These are phyloP conservation scores for Ogataea pilisensis DNA, from an alignment of 805 yeast genomes.

Conservation along the genomic window DNA sequence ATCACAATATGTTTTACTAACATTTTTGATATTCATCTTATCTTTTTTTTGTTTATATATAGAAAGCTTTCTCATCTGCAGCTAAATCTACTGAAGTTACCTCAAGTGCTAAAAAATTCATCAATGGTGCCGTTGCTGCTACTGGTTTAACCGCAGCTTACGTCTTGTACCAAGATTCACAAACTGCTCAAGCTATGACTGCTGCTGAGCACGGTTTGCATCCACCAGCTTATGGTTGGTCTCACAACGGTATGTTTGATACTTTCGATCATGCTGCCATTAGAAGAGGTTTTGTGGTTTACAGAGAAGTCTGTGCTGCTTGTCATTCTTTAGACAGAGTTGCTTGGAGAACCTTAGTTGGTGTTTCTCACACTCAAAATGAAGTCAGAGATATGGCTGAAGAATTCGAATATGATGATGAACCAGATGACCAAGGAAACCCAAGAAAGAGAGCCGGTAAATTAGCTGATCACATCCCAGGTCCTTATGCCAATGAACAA, in stretches of 20 bases:
- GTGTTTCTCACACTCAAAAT: slow-evolving; percentile 86
- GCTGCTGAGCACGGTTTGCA: slow-evolving; percentile 99
- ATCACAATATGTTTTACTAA: slow-evolving; percentile 9
- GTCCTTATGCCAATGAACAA: slow-evolving; percentile 96
- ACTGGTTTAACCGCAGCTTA: slow-evolving; percentile 80
- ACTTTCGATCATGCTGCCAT: slow-evolving; percentile 92
- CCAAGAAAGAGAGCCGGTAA: slow-evolving; percentile 98
- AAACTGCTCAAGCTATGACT: slow-evolving; percentile 93
- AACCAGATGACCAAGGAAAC: slow-evolving; percentile 93
- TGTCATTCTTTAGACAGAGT: slow-evolving; percentile 96
- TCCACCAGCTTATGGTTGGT: slow-evolving; percentile 89
- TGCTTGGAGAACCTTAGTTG: slow-evolving; percentile 98
- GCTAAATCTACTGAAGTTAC: slow-evolving; percentile 28
- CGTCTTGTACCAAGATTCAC: slow-evolving; percentile 75
- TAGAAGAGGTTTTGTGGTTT: slow-evolving; percentile 98
- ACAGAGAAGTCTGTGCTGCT: slow-evolving; percentile 98
- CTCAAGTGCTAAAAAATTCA: slow-evolving; percentile 41
- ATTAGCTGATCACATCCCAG: slow-evolving; percentile 90
- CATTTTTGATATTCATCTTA: slow-evolving; percentile 5
- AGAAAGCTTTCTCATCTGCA: slow-evolving; percentile 35
- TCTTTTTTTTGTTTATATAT: slow-evolving; percentile 2
- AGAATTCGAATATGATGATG: slow-evolving; percentile 96
- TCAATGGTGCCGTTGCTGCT: slow-evolving; percentile 63
- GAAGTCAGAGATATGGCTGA: slow-evolving; percentile 94
- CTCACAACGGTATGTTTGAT: slow-evolving; percentile 88